Percentiles rank a stretch among this genome's conserved stretches.
These are phyloP conservation scores for Populus davidiana DNA, from an alignment of 345 rosid species.

Conservation along the genomic window DNA sequence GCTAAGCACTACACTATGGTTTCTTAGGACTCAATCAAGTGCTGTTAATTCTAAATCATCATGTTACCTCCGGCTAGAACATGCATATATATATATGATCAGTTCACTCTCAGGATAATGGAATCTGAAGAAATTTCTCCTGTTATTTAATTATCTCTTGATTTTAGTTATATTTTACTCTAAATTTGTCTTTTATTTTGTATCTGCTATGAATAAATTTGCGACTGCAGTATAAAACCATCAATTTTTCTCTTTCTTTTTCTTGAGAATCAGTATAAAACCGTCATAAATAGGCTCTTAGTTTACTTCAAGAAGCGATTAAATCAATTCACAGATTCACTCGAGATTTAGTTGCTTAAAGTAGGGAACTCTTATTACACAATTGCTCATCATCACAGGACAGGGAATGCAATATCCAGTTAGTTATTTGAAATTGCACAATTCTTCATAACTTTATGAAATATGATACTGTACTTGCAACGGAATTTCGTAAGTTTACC, in stretches of 20 bases:
- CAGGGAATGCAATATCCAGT: neutral
- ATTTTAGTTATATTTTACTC: no score
- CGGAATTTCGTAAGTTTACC: neutral
- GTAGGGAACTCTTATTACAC: neutral
- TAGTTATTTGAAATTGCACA: neutral
- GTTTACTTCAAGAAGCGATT: neutral
- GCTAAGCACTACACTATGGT: no score
- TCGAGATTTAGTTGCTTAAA: neutral
- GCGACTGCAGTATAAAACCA: neutral
- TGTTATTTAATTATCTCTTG: neutral
- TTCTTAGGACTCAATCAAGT: no score
- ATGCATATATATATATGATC: no score
- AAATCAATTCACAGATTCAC: neutral
- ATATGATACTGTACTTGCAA: neutral
- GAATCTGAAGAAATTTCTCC: neutral
- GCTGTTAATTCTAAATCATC: no score
- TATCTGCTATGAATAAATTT: no score
- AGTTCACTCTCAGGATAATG: neutral
- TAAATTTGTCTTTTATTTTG: no score
- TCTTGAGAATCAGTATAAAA: no score
- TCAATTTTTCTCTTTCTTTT: no score
- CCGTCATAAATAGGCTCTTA: no score
- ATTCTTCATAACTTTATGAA: neutral
- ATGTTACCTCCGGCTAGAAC: no score
- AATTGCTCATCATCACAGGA: no score